phyloP scores from a whole-genome alignment of 2,329 filamentous ascomycete genomes.

The Volutella citrinella region DNA sequence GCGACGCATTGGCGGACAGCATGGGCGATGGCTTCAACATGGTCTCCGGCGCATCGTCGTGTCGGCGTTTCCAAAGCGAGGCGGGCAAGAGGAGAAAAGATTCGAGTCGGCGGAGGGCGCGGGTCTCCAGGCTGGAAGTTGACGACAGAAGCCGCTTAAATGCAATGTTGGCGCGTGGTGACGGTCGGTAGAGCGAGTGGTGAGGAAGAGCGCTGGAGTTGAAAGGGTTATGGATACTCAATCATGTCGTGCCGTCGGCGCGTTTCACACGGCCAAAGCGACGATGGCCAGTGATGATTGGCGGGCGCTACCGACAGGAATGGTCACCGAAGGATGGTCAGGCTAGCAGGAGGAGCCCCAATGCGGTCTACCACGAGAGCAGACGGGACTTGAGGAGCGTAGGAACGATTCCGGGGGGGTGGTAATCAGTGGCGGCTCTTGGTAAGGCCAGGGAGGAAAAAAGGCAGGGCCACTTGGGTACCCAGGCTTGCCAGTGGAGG shows the following conservation, averaged over 20 bases:
- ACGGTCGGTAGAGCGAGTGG: conserved; percentile 13
- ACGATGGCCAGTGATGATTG: too few species aligned
- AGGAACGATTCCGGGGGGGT: too few species aligned
- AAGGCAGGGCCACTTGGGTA: too few species aligned
- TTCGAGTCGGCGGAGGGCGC: conserved; percentile 9
- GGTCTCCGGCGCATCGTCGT: conserved; percentile 48
- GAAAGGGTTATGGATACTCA: conserved; percentile 13
- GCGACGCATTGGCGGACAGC: conserved; percentile 48
- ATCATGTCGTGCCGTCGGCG: too few species aligned
- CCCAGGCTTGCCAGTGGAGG: too few species aligned
- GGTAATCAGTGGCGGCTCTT: too few species aligned
- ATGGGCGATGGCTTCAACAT: conserved; percentile 60
- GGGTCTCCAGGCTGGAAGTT: conserved; percentile 12
- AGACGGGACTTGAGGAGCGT: too few species aligned
- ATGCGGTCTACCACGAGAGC: conserved; percentile 1
- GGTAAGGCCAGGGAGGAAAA: conserved; percentile 7
- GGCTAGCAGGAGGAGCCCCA: conserved; percentile 14
- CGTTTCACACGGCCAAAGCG: too few species aligned
- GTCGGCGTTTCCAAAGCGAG: conserved; percentile 17
- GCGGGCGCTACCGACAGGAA: conserved; percentile 28
- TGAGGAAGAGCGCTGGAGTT: conserved; percentile 9
- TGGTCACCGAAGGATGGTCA: conserved; percentile 29
- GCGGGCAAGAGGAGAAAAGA: too few species aligned
- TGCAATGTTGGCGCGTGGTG: too few species aligned
- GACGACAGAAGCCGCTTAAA: too few species aligned